Conservation (phyloP, 202 grass and related monocot genomes). For the Panicum hallii region DNA sequence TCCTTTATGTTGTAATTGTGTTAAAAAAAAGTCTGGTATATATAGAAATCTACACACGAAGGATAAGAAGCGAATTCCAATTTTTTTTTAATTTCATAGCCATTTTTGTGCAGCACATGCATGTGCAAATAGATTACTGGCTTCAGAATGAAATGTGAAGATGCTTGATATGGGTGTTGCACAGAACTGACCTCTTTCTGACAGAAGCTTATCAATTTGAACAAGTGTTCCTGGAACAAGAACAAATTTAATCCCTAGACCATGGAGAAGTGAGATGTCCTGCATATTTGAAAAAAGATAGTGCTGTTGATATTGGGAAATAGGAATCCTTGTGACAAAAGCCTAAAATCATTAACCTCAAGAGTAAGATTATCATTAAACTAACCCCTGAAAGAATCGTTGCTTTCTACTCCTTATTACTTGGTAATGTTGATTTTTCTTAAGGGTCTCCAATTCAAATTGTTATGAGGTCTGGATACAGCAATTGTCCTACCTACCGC, state of each 20-base stretch:
- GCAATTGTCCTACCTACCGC: neutral
- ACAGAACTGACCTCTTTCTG: slow-evolving; percentile 73
- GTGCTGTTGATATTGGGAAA: neutral
- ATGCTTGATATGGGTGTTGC: neutral
- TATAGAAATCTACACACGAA: neutral
- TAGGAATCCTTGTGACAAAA: neutral
- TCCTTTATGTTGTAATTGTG: neutral
- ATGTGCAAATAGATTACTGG: neutral
- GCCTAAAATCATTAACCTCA: neutral
- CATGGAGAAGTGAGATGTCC: slow-evolving; percentile 96
- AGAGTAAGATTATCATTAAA: neutral
- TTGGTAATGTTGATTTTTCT: neutral
- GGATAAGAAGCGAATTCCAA: slow-evolving; percentile 17
- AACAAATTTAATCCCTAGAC: slow-evolving; percentile 92
- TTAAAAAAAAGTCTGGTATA: neutral
- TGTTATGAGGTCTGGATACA: neutral
- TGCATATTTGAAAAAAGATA: slow-evolving; percentile 47
- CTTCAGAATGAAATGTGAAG: neutral
- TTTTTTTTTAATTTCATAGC: neutral
- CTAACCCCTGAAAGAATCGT: neutral
- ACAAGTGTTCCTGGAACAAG: slow-evolving; percentile 86
- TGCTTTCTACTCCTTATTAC: neutral
- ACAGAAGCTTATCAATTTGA: slow-evolving; percentile 81
- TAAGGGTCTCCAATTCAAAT: slow-evolving; percentile 4
- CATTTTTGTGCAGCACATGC: neutral